Conservation (phyloP, 192 early-diverging fungal species). For the Dissophora ornata region DNA sequence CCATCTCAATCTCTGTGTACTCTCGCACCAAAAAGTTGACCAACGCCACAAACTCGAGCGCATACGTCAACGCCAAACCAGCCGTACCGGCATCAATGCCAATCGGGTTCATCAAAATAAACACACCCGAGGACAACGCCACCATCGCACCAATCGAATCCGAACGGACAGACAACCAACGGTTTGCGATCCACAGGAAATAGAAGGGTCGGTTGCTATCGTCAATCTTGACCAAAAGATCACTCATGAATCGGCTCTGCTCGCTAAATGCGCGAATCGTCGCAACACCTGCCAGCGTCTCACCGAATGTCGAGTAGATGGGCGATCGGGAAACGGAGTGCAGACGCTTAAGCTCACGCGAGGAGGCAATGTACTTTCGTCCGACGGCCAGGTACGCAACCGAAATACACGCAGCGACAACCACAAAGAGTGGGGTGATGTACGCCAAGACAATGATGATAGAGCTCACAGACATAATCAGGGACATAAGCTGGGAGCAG, state of each 20-base stretch:
- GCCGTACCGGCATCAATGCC: conserved; percentile 70
- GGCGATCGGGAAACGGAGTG: conserved; percentile 83
- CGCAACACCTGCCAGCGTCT: conserved; percentile 69
- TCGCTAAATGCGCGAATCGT: conserved; percentile 85
- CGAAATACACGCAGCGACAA: conserved; percentile 60
- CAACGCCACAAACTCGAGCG: conserved; percentile 78
- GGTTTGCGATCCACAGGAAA: conserved; percentile 82
- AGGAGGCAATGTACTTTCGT: conserved; percentile 74
- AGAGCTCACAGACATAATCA: conserved; percentile 53
- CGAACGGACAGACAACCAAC: conserved; percentile 82
- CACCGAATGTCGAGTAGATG: conserved; percentile 75
- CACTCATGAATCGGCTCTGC: conserved; percentile 70
- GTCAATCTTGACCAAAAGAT: conserved; percentile 69
- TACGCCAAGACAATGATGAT: conserved; percentile 67
- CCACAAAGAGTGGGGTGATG: conserved; percentile 72
- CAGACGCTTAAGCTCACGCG: conserved; percentile 91
- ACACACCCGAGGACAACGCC: conserved; percentile 67
- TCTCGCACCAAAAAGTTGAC: conserved; percentile 83
- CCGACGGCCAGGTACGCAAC: conserved; percentile 70
- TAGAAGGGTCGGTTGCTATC: conserved; percentile 85
- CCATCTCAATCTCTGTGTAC: conserved; percentile 84
- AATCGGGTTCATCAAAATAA: conserved; percentile 64
- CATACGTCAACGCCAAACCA: conserved; percentile 86
- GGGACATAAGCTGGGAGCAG: conserved; percentile 53
- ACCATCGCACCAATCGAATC: conserved; percentile 76